A percentile compares a stretch with the other conserved stretches of the same genome.
Conservation (phyloP, 2,329 filamentous ascomycete species). For the Fusarium sterilihyphosum region DNA sequence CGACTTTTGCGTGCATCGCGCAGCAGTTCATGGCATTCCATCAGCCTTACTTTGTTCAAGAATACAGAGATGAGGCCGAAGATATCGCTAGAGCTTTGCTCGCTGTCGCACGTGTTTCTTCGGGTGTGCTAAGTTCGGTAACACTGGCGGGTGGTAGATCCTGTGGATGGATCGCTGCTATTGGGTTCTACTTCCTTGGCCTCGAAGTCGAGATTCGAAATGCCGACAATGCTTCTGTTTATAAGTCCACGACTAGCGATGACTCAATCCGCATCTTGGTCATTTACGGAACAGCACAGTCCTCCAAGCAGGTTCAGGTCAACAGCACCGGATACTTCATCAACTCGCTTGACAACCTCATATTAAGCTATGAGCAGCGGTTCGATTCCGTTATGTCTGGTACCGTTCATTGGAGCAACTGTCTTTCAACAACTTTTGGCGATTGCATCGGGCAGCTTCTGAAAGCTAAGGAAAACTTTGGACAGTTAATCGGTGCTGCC, state of each 20-base stretch:
- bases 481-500: rapidly evolving
- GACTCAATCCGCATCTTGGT: rapidly evolving
- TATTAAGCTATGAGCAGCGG: rapidly evolving
- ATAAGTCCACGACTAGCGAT: rapidly evolving
- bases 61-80: rapidly evolving
- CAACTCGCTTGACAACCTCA: rapidly evolving
- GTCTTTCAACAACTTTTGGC: rapidly evolving
- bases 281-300: rapidly evolving
- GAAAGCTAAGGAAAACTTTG: rapidly evolving
- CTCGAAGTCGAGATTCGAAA: neutral
- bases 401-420: rapidly evolving
- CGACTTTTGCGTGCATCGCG: rapidly evolving
- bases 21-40: neutral
- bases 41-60: too few species aligned
- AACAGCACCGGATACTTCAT: rapidly evolving
- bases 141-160: neutral
- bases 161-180: neutral
- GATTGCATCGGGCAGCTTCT: rapidly evolving
- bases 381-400: rapidly evolving
- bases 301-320: rapidly evolving
- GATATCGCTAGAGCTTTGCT: rapidly evolving
- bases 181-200: neutral
- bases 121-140: rapidly evolving
- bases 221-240: rapidly evolving
- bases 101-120: rapidly evolving